These are phyloP conservation scores for Bipolaris victoriae DNA, from an alignment of 2,329 filamentous ascomycete species.

Conservation along the genomic window DNA sequence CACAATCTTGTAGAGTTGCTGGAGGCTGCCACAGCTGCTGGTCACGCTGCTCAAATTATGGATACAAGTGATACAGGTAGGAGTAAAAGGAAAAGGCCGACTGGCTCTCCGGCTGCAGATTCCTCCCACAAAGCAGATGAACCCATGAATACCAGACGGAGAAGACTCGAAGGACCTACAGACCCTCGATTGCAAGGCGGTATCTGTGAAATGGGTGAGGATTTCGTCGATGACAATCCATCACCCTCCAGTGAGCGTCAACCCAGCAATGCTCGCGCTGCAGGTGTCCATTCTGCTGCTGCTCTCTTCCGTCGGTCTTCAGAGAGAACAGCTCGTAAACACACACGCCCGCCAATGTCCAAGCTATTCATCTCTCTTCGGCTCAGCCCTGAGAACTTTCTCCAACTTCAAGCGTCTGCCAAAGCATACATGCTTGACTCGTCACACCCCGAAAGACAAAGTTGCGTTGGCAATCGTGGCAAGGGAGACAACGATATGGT, in stretches of 20 bases:
- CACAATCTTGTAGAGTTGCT: constrained; percentile 45
- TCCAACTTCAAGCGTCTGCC: constrained; percentile 61
- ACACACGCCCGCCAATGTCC: constrained; percentile 64
- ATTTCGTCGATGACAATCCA: constrained; percentile 14
- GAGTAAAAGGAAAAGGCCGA: constrained; percentile 38
- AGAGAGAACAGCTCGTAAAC: constrained; percentile 57
- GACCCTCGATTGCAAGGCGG: constrained; percentile 20
- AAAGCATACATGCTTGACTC: constrained; percentile 64
- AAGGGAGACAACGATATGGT: constrained; percentile 63
- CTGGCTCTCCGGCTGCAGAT: constrained; percentile 18
- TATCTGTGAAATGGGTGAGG: constrained; percentile 1
- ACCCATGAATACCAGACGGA: constrained; percentile 27
- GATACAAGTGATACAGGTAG: constrained; percentile 15
- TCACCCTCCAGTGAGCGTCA: constrained; percentile 27
- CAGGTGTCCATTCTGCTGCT: constrained; percentile 59
- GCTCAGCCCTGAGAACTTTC: constrained; percentile 62
- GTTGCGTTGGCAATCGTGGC: constrained; percentile 63
- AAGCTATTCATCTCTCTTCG: constrained; percentile 63
- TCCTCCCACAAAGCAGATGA: constrained; percentile 9
- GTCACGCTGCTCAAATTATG: constrained; percentile 29
- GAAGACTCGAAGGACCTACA: constrained; percentile 24
- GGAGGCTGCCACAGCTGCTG: constrained; percentile 47
- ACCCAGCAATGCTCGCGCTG: constrained; percentile 53
- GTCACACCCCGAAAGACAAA: constrained; percentile 60
- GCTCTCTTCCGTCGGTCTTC: constrained; percentile 57